Evolutionary conservation across 2,329 filamentous ascomycete genomes (phyloP).

Genomic region (Exophiala spinifera): DNA sequence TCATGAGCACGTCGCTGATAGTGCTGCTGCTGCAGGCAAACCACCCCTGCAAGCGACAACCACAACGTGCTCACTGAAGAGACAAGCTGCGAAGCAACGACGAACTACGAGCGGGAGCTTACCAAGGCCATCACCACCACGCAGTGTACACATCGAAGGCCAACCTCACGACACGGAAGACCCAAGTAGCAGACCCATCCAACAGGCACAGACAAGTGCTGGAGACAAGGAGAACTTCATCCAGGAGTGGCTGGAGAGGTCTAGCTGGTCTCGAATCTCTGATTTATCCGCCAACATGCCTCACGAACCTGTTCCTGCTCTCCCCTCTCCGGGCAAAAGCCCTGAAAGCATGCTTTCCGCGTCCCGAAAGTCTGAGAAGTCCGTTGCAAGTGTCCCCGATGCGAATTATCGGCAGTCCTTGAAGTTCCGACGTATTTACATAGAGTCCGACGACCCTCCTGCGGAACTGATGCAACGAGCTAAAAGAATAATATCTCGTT

Average conservation of each 20-base stretch:
- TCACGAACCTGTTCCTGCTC: neutral
- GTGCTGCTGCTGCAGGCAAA: neutral
- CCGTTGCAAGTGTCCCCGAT: constrained; percentile 7
- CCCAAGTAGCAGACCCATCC: too few relatives aligned
- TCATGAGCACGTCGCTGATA: constrained; percentile 6
- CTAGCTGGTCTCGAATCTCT: constrained; percentile 5
- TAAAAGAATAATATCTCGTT: constrained; percentile 8
- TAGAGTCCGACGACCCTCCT: constrained; percentile 6
- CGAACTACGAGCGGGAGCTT: too few relatives aligned
- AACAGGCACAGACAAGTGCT: too few relatives aligned
- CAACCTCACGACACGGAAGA: too few relatives aligned
- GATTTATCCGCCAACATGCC: constrained; percentile 4
- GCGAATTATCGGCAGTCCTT: constrained; percentile 11
- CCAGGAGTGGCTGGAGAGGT: constrained; percentile 13
- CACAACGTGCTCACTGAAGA: too few relatives aligned
- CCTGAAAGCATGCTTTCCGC: constrained; percentile 1
- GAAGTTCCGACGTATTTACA: constrained; percentile 5
- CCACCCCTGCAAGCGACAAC: too few relatives aligned
- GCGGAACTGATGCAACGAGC: constrained; percentile 8
- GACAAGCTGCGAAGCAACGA: too few relatives aligned
- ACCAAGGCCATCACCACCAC: too few relatives aligned
- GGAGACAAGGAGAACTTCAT: constrained; percentile 10
- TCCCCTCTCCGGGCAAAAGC: constrained; percentile 1
- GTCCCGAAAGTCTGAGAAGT: constrained; percentile 13
- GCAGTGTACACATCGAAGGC: too few relatives aligned